Evolutionary conservation across 2,329 filamentous ascomycete species (phyloP).

Genomic region (Xylariomycetidae sp.): DNA sequence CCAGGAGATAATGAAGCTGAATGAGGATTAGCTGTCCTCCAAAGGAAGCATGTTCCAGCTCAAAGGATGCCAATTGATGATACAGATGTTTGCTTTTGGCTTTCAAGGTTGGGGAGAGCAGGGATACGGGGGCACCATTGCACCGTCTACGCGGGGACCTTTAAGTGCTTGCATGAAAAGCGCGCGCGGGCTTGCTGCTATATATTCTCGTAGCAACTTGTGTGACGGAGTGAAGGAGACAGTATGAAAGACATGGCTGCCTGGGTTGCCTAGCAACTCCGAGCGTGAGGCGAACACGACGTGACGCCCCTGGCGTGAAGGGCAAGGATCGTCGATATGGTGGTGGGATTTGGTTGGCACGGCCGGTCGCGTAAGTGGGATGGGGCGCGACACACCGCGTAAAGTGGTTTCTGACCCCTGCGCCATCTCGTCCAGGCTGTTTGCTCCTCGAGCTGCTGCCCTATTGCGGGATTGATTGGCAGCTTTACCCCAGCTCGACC

Average conservation of each 20-base stretch:
- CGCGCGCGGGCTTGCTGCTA: conserved; percentile 15
- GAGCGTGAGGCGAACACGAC: conserved; percentile 14
- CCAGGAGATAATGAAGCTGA: conserved; percentile 17
- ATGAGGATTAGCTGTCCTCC: conserved; percentile 12
- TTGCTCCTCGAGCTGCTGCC: too few relatives aligned
- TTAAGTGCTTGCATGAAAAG: conserved; percentile 31
- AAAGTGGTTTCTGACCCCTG: conserved; percentile 32
- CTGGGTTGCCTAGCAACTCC: conserved; percentile 30
- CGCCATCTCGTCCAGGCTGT: too few relatives aligned
- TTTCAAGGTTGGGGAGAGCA: too few relatives aligned
- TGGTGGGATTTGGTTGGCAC: too few relatives aligned
- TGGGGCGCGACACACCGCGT: conserved; percentile 31
- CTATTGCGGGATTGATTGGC: too few relatives aligned
- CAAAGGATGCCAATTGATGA: conserved; percentile 13
- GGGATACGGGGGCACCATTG: too few relatives aligned
- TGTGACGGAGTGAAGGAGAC: conserved; percentile 12
- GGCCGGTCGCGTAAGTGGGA: conserved; percentile 24
- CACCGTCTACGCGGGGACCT: conserved; percentile 14
- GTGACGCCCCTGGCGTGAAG: conserved; percentile 17
- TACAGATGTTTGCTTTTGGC: conserved; percentile 9
- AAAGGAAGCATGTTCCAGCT: conserved; percentile 14
- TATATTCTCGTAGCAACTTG: conserved; percentile 14
- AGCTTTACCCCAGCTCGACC: too few relatives aligned
- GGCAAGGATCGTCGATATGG: conserved; percentile 15
- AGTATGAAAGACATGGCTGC: conserved; percentile 21